A percentile compares a stretch with the other conserved stretches of the same genome.
Conservation (phyloP, 768 basidiomycete genomes). For the Termitomyces sp. region DNA sequence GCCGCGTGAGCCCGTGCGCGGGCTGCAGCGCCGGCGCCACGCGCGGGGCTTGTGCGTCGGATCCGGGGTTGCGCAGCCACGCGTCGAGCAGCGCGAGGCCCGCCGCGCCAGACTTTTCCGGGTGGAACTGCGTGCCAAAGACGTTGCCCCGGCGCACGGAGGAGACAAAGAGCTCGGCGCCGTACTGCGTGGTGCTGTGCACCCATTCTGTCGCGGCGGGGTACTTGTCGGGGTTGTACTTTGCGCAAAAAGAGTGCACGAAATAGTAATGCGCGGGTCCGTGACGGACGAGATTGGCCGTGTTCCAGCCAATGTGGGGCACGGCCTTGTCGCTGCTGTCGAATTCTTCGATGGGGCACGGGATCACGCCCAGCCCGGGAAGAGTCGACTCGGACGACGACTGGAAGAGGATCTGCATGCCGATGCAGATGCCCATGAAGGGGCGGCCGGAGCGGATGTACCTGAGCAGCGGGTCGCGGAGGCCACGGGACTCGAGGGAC, state of each 20-base stretch:
- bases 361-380: conserved; percentile 80
- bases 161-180: conserved; percentile 87
- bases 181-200: conserved; percentile 88
- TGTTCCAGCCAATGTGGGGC: conserved; percentile 98
- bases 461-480: conserved; percentile 71
- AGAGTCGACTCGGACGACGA: conserved; percentile 77
- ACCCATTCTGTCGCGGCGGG: conserved; percentile 67
- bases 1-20: conserved; percentile 77
- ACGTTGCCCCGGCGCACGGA: conserved; percentile 78
- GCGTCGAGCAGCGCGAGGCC: conserved; percentile 75
- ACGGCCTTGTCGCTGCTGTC: conserved; percentile 73
- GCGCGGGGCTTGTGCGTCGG: conserved; percentile 28
- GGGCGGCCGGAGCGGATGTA: conserved; percentile 88
- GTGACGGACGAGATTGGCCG: conserved; percentile 53
- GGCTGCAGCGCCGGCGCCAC: conserved; percentile 34
- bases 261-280: conserved; percentile 83
- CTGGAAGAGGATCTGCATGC: conserved; percentile 93
- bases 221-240: conserved; percentile 53
- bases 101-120: conserved; percentile 91
- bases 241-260: conserved; percentile 91
- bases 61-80: conserved; percentile 66
- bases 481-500: conserved; percentile 64
- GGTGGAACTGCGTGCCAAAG: conserved; percentile 95
- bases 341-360: conserved; percentile 76
- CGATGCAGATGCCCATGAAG: conserved; percentile 98